Evolutionary conservation across 768 basidiomycete genomes (phyloP).

Genomic region (Coprinellus micaceus): DNA sequence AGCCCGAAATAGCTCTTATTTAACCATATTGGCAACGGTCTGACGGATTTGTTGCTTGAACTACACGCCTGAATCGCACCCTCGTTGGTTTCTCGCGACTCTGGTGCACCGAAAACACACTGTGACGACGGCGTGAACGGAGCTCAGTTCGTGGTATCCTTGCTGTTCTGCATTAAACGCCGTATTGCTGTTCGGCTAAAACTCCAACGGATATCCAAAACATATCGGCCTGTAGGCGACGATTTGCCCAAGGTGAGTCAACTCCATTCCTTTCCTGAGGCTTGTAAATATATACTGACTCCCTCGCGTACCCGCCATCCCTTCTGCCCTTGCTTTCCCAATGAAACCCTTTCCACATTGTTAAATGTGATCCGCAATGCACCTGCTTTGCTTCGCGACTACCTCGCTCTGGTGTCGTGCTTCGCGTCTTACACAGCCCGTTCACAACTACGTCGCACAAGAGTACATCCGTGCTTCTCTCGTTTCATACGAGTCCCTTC

Average conservation of each 20-base stretch:
- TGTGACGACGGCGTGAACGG: no score
- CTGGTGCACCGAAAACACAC: no score
- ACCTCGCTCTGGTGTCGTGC: background rate
- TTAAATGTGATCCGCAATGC: background rate
- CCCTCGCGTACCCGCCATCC: no score
- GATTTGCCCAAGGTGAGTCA: constrained; percentile 59
- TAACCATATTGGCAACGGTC: background rate
- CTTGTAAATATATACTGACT: no score
- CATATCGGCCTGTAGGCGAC: constrained; percentile 46
- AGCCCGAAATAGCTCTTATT: constrained; percentile 20
- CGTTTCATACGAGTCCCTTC: constrained; percentile 66
- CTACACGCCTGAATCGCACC: no score
- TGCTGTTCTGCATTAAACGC: constrained; percentile 65
- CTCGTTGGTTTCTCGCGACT: no score
- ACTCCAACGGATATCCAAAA: constrained; percentile 65
- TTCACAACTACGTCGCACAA: constrained; percentile 64
- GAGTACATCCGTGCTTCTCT: constrained; percentile 76
- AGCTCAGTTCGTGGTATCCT: constrained; percentile 49
- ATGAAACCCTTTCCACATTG: background rate
- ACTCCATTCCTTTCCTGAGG: background rate
- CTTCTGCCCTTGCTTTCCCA: constrained; percentile 1
- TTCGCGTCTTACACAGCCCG: constrained; percentile 39
- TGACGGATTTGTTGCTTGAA: no score
- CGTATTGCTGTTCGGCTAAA: constrained; percentile 61
- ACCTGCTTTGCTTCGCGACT: no score